These are phyloP conservation scores for Polychaeton citri DNA, from an alignment of 2,329 filamentous ascomycete species.

Conservation along the genomic window DNA sequence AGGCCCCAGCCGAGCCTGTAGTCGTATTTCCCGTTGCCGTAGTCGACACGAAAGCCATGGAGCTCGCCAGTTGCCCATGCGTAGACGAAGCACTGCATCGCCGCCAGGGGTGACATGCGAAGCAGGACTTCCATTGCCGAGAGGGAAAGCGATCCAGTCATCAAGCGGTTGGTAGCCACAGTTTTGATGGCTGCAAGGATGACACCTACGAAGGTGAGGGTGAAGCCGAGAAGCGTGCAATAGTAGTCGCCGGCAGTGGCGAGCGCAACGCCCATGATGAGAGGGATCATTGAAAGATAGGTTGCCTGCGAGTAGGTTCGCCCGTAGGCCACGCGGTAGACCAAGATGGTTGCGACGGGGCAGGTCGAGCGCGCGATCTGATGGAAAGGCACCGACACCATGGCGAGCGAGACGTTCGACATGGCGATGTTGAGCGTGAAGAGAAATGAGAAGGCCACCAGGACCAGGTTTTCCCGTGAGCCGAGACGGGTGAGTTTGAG, in stretches of 20 bases:
- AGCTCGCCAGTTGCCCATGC: constrained; percentile 40
- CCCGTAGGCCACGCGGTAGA: constrained; percentile 44
- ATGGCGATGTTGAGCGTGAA: constrained; percentile 53
- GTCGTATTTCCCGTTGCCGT: constrained; percentile 13
- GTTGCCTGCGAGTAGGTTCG: constrained; percentile 43
- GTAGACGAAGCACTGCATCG: constrained; percentile 40
- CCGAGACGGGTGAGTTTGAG: constrained; percentile 41
- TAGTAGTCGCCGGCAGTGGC: constrained; percentile 51
- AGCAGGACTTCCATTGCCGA: constrained; percentile 48
- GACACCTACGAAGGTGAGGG: constrained; percentile 25
- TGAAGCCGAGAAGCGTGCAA: constrained; percentile 40
- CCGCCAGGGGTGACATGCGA: constrained; percentile 49
- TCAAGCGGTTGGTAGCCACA: constrained; percentile 50
- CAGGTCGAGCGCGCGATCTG: constrained; percentile 50
- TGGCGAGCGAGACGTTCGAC: constrained; percentile 47
- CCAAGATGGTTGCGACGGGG: constrained; percentile 48
- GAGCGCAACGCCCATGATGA: constrained; percentile 46
- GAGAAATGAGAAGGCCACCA: constrained; percentile 45
- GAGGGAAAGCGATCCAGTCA: constrained; percentile 47
- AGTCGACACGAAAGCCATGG: constrained; percentile 7
- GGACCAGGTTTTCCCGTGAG: constrained; percentile 40
- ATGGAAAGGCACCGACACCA: constrained; percentile 54
- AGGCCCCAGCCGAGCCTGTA: constrained; percentile 11
- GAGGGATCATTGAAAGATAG: constrained; percentile 47
- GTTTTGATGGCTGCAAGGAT: constrained; percentile 38